A percentile compares a stretch with the other conserved stretches of the same genome.
These are phyloP conservation scores for Amniculicola lignicola DNA, from an alignment of 495 filamentous ascomycete genomes.

Conservation along the genomic window DNA sequence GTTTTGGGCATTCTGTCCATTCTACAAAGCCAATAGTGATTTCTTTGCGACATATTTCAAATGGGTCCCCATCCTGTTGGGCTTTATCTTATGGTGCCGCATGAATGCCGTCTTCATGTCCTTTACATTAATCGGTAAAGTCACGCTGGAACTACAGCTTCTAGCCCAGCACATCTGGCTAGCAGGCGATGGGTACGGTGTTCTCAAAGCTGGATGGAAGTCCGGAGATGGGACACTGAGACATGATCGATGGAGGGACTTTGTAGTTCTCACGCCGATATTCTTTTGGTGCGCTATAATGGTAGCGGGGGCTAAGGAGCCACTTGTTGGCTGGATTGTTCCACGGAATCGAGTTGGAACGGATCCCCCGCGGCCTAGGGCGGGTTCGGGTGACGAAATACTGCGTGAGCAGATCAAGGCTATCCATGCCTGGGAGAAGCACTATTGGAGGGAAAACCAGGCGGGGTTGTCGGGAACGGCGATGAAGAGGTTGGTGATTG, in stretches of 20 bases:
- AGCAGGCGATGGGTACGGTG: conserved; percentile 55
- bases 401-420: too few species aligned
- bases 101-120: conserved; percentile 40
- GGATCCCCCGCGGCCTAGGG: too few species aligned
- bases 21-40: conserved; percentile 49
- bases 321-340: conserved; percentile 15
- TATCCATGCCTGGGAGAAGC: too few species aligned
- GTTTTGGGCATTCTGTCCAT: conserved; percentile 26
- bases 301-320: conserved; percentile 7
- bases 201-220: conserved; percentile 49
- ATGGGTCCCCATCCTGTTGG: conserved; percentile 52
- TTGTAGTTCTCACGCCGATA: conserved; percentile 29
- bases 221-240: conserved; percentile 25
- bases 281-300: conserved; percentile 22
- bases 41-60: conserved; percentile 53
- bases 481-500: conserved; percentile 1
- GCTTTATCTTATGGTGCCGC: conserved; percentile 52
- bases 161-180: conserved; percentile 64
- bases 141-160: conserved; percentile 57
- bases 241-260: conserved; percentile 29
- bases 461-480: not conserved
- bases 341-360: too few species aligned
- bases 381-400: too few species aligned
- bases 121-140: conserved; percentile 55
- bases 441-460: too few species aligned